Conservation (phyloP, 192 early-diverging fungal species). For the Glomus cerebriforme region DNA sequence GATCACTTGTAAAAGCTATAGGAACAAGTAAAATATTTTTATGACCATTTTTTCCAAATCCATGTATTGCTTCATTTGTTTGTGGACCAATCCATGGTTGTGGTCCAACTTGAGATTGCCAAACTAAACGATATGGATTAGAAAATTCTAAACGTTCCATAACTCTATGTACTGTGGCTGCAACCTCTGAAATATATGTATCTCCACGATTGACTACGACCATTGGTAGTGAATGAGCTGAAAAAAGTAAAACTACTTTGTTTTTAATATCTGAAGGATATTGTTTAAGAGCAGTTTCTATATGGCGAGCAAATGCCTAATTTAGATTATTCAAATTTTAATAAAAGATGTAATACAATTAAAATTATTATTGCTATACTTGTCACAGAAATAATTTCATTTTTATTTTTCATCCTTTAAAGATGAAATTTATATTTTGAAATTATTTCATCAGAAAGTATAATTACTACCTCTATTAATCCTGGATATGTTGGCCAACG, state of each 20-base stretch:
- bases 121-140: constrained; percentile 88
- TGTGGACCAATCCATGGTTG: constrained; percentile 90
- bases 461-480: constrained; percentile 63
- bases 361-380: no score
- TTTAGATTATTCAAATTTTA: background rate
- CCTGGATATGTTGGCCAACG: constrained; percentile 89
- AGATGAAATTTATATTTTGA: no score
- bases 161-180: constrained; percentile 79
- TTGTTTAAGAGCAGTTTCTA: constrained; percentile 66
- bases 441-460: background rate
- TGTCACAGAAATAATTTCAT: no score
- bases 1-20: constrained; percentile 95
- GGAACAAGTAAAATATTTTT: constrained; percentile 87
- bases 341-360: no score
- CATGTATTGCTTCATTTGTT: constrained; percentile 78
- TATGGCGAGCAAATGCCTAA: constrained; percentile 74
- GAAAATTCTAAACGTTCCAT: constrained; percentile 70
- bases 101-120: constrained; percentile 96
- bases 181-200: constrained; percentile 84
- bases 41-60: constrained; percentile 73
- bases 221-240: constrained; percentile 96
- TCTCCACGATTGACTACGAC: constrained; percentile 90
- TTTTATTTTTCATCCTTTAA: no score
- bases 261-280: constrained; percentile 67
- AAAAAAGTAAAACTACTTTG: constrained; percentile 85